A percentile compares a stretch with the other conserved stretches of the same genome.
Evolutionary conservation across 108 stramenopile genomes (phyloP).

Genomic region (Nannochloropsis salina): DNA sequence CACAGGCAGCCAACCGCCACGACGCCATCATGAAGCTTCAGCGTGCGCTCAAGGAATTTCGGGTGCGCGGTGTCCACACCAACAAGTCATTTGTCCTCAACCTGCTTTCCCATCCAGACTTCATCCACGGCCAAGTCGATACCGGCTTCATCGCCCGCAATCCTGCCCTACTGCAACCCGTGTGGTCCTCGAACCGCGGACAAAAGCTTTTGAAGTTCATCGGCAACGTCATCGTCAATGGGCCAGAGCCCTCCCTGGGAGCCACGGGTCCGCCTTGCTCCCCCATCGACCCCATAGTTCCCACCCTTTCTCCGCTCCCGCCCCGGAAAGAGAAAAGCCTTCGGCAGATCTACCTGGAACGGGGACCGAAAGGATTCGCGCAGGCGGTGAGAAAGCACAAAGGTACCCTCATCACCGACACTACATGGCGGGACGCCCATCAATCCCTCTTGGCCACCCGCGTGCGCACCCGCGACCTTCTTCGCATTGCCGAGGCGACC

Average conservation of each 20-base stretch:
- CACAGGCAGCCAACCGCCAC: constrained; percentile 61
- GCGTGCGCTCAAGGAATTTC: constrained; percentile 79
- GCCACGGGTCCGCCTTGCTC: constrained; percentile 69
- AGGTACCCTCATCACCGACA: constrained; percentile 81
- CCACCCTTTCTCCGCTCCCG: constrained; percentile 39
- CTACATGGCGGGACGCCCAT: constrained; percentile 95
- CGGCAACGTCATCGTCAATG: constrained; percentile 83
- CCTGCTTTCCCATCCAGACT: constrained; percentile 76
- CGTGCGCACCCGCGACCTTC: constrained; percentile 74
- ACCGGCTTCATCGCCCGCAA: constrained; percentile 84
- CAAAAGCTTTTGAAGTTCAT: constrained; percentile 78
- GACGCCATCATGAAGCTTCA: constrained; percentile 74
- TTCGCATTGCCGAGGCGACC: constrained; percentile 74
- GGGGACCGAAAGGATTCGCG: constrained; percentile 82
- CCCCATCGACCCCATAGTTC: constrained; percentile 66
- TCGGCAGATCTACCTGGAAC: constrained; percentile 56
- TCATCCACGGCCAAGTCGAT: constrained; percentile 72
- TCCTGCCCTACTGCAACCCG: constrained; percentile 40
- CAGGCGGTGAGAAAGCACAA: constrained; percentile 76
- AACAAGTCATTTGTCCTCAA: constrained; percentile 71
- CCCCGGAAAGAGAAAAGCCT: constrained; percentile 20
- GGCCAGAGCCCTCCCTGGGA: constrained; percentile 75
- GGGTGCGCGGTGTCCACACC: constrained; percentile 86
- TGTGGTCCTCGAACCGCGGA: constrained; percentile 45
- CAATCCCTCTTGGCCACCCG: constrained; percentile 89